These are phyloP conservation scores for Selaginella moellendorffii DNA, from an alignment of 75 land plant genomes.

Conservation along the genomic window DNA sequence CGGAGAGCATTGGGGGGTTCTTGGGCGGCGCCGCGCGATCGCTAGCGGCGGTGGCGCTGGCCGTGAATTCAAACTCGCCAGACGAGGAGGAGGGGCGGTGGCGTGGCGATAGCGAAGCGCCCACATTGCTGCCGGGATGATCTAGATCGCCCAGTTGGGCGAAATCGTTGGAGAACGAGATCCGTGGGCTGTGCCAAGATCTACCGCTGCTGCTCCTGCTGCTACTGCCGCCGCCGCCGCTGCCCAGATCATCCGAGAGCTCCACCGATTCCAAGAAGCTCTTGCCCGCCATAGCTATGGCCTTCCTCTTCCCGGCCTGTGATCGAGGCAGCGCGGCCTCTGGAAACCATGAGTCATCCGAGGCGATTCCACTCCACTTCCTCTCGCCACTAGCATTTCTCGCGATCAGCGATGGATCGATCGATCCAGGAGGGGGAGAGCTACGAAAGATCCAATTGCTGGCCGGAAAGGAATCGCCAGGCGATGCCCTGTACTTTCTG, in stretches of 20 bases:
- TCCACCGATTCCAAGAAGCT: not conserved
- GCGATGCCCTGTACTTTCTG: not conserved
- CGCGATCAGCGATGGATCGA: too few relatives aligned
- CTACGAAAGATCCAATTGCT: not conserved
- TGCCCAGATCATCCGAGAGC: too few relatives aligned
- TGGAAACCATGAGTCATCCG: too few relatives aligned
- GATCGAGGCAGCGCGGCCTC: not conserved
- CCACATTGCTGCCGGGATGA: too few relatives aligned
- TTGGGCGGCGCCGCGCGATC: not conserved
- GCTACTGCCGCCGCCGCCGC: too few relatives aligned
- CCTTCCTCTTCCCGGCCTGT: not conserved
- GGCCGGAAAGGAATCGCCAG: not conserved
- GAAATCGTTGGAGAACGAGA: not conserved
- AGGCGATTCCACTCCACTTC: too few relatives aligned
- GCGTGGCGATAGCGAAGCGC: too few relatives aligned
- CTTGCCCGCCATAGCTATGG: not conserved
- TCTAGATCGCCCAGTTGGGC: not conserved
- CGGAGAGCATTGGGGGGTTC: not conserved
- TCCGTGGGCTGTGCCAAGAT: not conserved
- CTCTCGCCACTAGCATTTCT: too few relatives aligned
- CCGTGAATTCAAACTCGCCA: not conserved
- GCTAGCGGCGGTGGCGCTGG: not conserved
- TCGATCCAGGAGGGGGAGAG: not conserved
- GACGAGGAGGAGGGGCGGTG: too few relatives aligned
- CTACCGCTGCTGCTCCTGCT: not conserved